Percentiles rank a stretch among this genome's conserved stretches.
Evolutionary conservation across 352 stramenopile species (phyloP).

Genomic region (Phytophthora multivora): DNA sequence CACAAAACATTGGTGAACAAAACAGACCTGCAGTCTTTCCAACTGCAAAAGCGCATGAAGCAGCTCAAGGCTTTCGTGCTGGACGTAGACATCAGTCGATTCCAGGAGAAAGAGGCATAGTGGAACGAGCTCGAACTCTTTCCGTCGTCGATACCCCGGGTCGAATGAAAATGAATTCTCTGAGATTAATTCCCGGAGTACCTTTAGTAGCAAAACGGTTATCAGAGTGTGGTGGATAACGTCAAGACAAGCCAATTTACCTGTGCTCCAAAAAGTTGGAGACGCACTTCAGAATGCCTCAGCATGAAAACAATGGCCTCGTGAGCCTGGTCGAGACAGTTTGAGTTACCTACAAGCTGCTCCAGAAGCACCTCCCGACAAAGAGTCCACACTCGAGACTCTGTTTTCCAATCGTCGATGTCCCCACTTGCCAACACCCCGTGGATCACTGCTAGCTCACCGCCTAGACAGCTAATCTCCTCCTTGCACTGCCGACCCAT

Average conservation of each 20-base stretch:
- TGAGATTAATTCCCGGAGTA: conserved; percentile 61
- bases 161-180: conserved; percentile 61
- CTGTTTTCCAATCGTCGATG: conserved; percentile 13
- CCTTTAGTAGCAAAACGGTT: conserved; percentile 21
- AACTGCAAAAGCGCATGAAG: conserved; percentile 53
- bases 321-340: conserved; percentile 32
- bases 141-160: conserved; percentile 34
- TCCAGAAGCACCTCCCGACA: conserved; percentile 60
- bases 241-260: conserved; percentile 12
- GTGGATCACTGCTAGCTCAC: conserved; percentile 51
- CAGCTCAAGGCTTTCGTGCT: conserved; percentile 68
- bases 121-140: conserved; percentile 43
- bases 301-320: conserved; percentile 54
- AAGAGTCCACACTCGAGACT: conserved; percentile 25
- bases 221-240: not conserved
- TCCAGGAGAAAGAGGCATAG: conserved; percentile 42
- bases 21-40: conserved; percentile 37
- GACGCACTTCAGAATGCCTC: conserved; percentile 20
- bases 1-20: not conserved
- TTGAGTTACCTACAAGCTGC: conserved; percentile 58
- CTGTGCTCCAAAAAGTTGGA: conserved; percentile 64
- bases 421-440: conserved; percentile 38
- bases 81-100: conserved; percentile 42
- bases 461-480: conserved; percentile 47
- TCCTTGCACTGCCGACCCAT: conserved; percentile 46